These are phyloP conservation scores for Nannochloris sp. DNA, from an alignment of 139 green algal species.

Conservation along the genomic window DNA sequence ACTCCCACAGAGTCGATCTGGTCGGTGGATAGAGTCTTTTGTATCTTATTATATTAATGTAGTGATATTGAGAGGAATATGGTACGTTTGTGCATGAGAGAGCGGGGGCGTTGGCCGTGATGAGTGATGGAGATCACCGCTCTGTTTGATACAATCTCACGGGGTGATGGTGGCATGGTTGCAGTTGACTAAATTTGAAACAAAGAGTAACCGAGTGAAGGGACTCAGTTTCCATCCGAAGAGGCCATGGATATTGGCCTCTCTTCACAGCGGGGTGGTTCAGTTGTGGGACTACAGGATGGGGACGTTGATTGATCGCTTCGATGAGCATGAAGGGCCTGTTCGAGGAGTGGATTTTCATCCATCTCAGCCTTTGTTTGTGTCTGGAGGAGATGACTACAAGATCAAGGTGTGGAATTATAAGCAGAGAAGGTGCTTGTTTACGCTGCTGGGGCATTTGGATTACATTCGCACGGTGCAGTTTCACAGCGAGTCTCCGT, in stretches of 20 bases:
- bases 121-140: no score
- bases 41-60: no score
- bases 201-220: conserved; percentile 96
- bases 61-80: no score
- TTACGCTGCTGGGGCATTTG: conserved; percentile 97
- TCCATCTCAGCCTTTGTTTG: conserved; percentile 93
- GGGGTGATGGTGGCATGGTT: neutral
- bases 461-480: conserved; percentile 99
- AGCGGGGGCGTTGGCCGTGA: no score
- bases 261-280: conserved; percentile 95
- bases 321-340: conserved; percentile 98
- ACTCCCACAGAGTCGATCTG: no score
- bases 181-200: conserved; percentile 86
- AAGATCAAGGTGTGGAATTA: conserved; percentile 99
- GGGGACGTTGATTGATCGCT: conserved; percentile 98
- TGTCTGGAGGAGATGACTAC: conserved; percentile 96
- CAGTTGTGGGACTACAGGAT: conserved; percentile 99
- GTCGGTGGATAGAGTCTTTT: no score
- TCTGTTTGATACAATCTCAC: no score
- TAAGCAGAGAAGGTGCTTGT: conserved; percentile 94
- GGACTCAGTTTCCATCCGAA: conserved; percentile 96
- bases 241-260: conserved; percentile 97
- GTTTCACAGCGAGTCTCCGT: conserved; percentile 92
- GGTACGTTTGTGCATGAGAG: no score
- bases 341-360: conserved; percentile 97